Evolutionary conservation across 306 rosid genomes (phyloP), one percentile per base, ranked within the genome.

Genomic region (Prunus persica): DNA sequence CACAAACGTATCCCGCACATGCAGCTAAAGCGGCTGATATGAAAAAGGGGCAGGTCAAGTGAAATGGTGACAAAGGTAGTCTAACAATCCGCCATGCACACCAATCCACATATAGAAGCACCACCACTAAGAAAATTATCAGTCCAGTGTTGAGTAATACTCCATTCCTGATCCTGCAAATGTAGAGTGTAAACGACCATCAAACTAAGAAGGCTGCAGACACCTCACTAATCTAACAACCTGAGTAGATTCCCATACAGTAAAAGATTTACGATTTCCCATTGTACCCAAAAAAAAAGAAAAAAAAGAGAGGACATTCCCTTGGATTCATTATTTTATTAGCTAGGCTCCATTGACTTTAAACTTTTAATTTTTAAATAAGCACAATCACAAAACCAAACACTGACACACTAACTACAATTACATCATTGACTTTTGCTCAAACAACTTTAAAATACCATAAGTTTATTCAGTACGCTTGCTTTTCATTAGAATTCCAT

Each of bases 81-180:
- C 95, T 88, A 75, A 94, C 96, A 60, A 92, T 88, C 79, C 87
- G 85, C 98, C 97, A 94, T 38, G 94, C 93, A 83, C 97, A 94
- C 88, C 91, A 92, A 86, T 94, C 98, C 69, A 92, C 91, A 75
- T 85, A 94, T 74, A 89, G 67, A 67, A 92, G 91, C 72, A 94
- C 84, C 68, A 82, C 76, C 11, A 81, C 76, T 83, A 89, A 74
- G 89, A 86, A 82, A 25, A 84, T 16, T 76, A 90, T 83, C 73
- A 95, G 86, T 46, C 91, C 95, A 28, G 78, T 4, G 66, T 88
- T 90, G 72, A 89, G 87, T 69, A 90, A 80, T 76, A 87, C 62
- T 52, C 96, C 97, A 72, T 68, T 69, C 75, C 84, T 81, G 77
- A 81, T 82, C 95, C 98, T 95, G 98, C 79, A 88, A 78, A 77